Conservation (phyloP, 805 yeast genomes). For the Suhomyces sp. region DNA sequence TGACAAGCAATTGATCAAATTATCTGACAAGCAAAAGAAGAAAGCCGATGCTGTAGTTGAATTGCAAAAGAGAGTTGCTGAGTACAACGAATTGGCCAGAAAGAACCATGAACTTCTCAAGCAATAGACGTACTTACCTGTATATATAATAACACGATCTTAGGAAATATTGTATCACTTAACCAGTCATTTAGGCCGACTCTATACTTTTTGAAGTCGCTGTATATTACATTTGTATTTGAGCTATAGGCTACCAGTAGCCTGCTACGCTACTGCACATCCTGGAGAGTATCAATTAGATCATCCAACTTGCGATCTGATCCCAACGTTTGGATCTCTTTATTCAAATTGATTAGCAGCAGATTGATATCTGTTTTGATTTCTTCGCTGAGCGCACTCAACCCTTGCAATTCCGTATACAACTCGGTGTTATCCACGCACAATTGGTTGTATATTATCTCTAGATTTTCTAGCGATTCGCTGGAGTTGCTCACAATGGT, state of each 20-base stretch:
- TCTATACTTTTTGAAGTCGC: not conserved
- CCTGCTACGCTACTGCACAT: not conserved
- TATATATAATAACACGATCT: conserved; percentile 5
- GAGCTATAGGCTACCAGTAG: not conserved
- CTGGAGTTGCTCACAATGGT: conserved; percentile 19
- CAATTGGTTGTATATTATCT: conserved; percentile 36
- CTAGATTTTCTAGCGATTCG: conserved; percentile 25
- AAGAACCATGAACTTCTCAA: conserved; percentile 26
- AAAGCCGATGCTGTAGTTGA: conserved; percentile 22
- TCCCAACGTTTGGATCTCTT: conserved; percentile 13
- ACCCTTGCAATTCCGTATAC: conserved; percentile 17
- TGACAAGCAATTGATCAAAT: conserved; percentile 60
- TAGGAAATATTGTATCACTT: not conserved
- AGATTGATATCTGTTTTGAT: conserved; percentile 19
- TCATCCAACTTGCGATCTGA: conserved; percentile 15
- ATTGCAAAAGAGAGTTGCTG: conserved; percentile 40
- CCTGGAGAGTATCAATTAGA: conserved; percentile 13
- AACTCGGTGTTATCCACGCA: conserved; percentile 32
- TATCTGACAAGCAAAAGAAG: conserved; percentile 24
- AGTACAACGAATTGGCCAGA: conserved; percentile 38
- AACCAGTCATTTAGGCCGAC: not conserved
- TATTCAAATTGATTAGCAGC: conserved; percentile 19
- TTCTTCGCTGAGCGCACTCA: conserved; percentile 19
- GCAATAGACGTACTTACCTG: conserved; percentile 1
- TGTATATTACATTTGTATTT: not conserved